Evolutionary conservation across 2,329 filamentous ascomycete genomes (phyloP).

Genomic region (Phialemoniopsis sp.): DNA sequence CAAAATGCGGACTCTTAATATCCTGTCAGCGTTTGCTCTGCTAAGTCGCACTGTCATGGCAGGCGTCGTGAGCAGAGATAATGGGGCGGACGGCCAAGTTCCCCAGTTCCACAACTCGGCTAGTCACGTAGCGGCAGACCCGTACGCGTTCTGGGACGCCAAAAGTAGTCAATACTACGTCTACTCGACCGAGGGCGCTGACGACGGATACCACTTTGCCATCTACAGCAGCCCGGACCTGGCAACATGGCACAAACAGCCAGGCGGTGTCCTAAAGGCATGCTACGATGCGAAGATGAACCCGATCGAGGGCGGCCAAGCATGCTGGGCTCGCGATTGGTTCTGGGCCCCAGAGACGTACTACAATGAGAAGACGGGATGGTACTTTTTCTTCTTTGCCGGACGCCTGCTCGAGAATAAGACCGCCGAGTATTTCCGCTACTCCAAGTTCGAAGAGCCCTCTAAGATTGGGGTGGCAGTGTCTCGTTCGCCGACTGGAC

Average conservation of each 20-base stretch:
- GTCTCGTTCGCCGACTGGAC: constrained; percentile 25
- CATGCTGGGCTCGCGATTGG: constrained; percentile 29
- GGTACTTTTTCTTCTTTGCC: constrained; percentile 31
- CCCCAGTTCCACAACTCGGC: constrained; percentile 28
- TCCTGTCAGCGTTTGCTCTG: not conserved
- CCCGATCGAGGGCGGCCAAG: constrained; percentile 21
- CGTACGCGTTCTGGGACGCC: constrained; percentile 24
- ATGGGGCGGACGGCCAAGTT: not conserved
- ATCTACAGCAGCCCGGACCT: constrained; percentile 29
- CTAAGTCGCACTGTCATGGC: constrained; percentile 2
- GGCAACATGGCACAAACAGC: constrained; percentile 25
- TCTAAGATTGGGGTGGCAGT: constrained; percentile 29
- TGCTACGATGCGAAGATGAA: constrained; percentile 23
- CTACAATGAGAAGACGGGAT: constrained; percentile 26
- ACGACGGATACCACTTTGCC: constrained; percentile 23
- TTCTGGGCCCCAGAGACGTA: constrained; percentile 30
- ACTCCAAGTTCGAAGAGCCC: constrained; percentile 27
- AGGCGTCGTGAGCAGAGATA: too few relatives aligned
- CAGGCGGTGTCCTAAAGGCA: constrained; percentile 24
- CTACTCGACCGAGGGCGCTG: constrained; percentile 29
- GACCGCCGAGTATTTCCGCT: constrained; percentile 24
- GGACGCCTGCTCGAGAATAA: constrained; percentile 24
- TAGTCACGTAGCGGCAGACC: constrained; percentile 23
- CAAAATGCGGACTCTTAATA: constrained; percentile 1
- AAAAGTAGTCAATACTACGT: constrained; percentile 23